Base-by-base conservation (phyloP, 768 basidiomycete genomes). In the Paxillus rubicundulus region DNA sequence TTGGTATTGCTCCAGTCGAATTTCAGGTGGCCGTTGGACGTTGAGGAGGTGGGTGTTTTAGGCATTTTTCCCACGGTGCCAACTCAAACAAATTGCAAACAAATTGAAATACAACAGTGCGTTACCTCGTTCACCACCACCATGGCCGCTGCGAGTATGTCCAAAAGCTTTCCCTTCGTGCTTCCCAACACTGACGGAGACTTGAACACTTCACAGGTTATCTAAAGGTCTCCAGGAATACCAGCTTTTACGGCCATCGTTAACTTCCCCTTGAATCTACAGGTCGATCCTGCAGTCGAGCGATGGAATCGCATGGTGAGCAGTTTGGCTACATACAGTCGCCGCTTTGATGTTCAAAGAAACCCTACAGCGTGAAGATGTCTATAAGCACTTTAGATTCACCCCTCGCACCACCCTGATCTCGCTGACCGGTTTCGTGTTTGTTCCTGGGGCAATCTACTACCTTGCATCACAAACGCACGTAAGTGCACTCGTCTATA, bases 311-410 rank as follows among this genome's bases (percentile, higher is more conserved):
- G 63, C 24, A 84, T 85, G 84, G 84, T 84, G 47, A 28, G 65
- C 61, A n/a, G 65, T 55, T 48, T 49, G 6, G 37, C 38, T 32
- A 45, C 17, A 47, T 36, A 52, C n/a, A 41, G 24, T 32, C 43
- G 5, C 18, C 39, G 41, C 27, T 12, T 16, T 36, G 4, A 18
- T 39, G 33, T 33, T 56, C 32, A 49, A 33, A 43, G 41, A 32
- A 24, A 3, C 17, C 2, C 37, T 43, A 42, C 53, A 94, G 92
- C 85, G 92, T 38, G 92, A 94, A 67, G 79, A 84, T 56, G 88
- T 83, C n/a, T 91, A 92, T 70, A 75, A 86, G 64, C 78, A 84
- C 64, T 96, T 94, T 70, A 81, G 81, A 36, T 92, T 90, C 77
- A 95, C 89, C 33, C 80, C 73, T 27, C 74, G 79, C 50, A 82